Evolutionary conservation across 2,329 filamentous ascomycete genomes (phyloP), one percentile per base, ranked within the genome.

Genomic region (Pyrenophora tritici-repentis): DNA sequence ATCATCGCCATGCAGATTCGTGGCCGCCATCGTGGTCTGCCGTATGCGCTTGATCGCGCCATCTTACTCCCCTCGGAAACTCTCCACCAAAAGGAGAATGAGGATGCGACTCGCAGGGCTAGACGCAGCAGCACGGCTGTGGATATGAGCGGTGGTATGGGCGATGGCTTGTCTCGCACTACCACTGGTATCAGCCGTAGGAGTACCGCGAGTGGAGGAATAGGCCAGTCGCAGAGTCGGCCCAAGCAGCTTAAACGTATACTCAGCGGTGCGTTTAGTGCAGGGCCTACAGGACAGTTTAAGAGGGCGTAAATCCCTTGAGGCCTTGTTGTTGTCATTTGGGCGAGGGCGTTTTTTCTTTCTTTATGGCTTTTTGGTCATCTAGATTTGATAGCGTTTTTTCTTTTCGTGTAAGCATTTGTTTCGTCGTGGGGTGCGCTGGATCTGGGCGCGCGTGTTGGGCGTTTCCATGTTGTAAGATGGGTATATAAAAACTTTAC

Each of bases 1-100:
- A 84, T 87, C 62, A 83, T 86, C 54, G 84, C 84, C 9, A 87
- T 87, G 84, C 82, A 85, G 73, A 75, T 87, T 50, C 83, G 85
- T 56, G 85, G 85, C 24, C 78, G 85, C 5, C 85, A 87, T 63
- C 83, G 85, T 75, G 85, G 85, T 26, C 72, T 87, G 0, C 85
- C 85, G 0, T 86, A 87, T 61, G 73, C 91, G 68, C 73, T 88
- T 6, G 87, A 90, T 61, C 83, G 86, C 41, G 87, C 87, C 24
- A 87, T 90, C 46, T 71, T 90, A 1, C 77, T 90, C 1, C 87
- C 87, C 0, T 84, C 81, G 8, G 86, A 89, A 55, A 79, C 80
- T n/a, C 70, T 87, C 3, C 81, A 87, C 46, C 76, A 82, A 56
- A 83, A 83, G 49, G 86, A 88, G 60, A 77, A 78, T 4, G 76